These are phyloP conservation scores for Parachlorella kessleri DNA, from an alignment of 139 green algal species.

Conservation along the genomic window DNA sequence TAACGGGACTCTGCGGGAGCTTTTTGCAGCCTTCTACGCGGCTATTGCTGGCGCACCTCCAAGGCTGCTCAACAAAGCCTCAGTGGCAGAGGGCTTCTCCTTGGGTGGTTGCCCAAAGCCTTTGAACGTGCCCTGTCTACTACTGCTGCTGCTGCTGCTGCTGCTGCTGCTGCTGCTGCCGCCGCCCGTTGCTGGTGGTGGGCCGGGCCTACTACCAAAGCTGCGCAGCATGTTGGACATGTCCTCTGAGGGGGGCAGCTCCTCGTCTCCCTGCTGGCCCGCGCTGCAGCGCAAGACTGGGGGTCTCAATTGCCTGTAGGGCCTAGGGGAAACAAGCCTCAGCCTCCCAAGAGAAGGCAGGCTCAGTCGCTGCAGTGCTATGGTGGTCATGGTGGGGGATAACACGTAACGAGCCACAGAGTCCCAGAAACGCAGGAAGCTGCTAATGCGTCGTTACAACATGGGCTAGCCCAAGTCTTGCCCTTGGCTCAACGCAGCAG, in stretches of 20 bases:
- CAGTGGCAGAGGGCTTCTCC: neutral
- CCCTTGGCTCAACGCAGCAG: neutral
- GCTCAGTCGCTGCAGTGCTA: neutral
- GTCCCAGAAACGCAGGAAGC: neutral
- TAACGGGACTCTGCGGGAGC: too few species aligned
- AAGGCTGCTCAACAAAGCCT: conserved; percentile 22
- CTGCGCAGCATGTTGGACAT: neutral
- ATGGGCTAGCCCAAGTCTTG: neutral
- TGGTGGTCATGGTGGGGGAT: neutral
- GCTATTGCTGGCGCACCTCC: conserved; percentile 10
- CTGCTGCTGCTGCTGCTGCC: conserved; percentile 7
- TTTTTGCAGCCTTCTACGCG: neutral
- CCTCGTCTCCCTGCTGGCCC: neutral
- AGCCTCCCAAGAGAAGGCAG: neutral
- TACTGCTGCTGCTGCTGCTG: conserved; percentile 21
- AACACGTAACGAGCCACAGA: neutral
- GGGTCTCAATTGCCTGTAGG: neutral
- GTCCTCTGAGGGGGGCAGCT: neutral
- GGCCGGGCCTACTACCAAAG: neutral
- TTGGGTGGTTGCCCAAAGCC: conserved; percentile 7
- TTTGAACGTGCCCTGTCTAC: neutral
- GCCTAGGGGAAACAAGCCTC: neutral
- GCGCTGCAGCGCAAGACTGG: neutral
- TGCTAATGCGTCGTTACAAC: neutral
- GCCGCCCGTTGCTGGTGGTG: neutral